Conservation (phyloP, 176 grass and related monocot genomes). For the Melocanna baccifera region DNA sequence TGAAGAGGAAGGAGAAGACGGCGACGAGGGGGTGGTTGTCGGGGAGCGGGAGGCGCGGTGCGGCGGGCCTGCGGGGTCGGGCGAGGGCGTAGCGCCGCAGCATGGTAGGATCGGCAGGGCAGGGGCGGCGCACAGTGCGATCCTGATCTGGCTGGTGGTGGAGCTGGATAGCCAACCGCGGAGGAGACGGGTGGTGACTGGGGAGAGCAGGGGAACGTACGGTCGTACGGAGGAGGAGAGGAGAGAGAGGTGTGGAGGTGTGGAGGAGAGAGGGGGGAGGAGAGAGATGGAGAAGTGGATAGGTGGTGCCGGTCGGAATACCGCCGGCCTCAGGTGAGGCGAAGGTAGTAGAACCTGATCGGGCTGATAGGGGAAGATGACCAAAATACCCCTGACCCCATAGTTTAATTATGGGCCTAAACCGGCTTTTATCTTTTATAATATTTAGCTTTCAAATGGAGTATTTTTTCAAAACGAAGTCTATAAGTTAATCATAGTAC, state of each 20-base stretch:
- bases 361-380: not conserved
- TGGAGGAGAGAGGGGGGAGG: not conserved
- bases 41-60: constrained; percentile 36
- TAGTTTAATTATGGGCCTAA: not conserved
- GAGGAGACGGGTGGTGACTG: not conserved
- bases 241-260: not conserved
- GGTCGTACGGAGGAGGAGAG: constrained; percentile 1
- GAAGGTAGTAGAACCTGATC: constrained; percentile 16
- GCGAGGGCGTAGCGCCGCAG: constrained; percentile 30
- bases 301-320: constrained; percentile 53
- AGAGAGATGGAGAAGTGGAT: not conserved
- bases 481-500: too few relatives aligned
- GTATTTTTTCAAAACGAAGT: too few relatives aligned
- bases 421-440: too few relatives aligned
- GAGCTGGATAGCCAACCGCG: constrained; percentile 4
- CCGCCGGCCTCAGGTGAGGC: constrained; percentile 55
- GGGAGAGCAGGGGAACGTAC: not conserved
- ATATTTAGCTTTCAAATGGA: too few relatives aligned
- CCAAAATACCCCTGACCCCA: not conserved
- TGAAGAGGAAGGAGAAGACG: constrained; percentile 86
- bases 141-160: not conserved
- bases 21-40: constrained; percentile 48
- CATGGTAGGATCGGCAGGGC: constrained; percentile 52
- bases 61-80: constrained; percentile 43
- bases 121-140: not conserved